Evolutionary conservation across 1,284 basidiomycete genomes (phyloP).

Genomic region (Tylopilus sp.): DNA sequence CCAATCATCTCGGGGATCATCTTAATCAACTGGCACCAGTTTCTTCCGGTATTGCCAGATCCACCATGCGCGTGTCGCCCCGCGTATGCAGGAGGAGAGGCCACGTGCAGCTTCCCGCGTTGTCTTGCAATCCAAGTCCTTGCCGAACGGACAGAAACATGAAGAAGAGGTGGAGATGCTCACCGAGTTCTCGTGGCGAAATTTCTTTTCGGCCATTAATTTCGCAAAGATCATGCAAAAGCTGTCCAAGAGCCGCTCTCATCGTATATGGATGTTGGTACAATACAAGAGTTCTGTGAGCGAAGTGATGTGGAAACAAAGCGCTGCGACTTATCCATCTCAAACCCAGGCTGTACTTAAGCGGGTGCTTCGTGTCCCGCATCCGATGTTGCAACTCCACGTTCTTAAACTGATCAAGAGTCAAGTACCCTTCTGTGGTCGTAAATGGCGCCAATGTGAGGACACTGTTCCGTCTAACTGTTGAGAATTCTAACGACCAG

Average conservation of each 20-base stretch:
- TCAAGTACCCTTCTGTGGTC: constrained; percentile 96
- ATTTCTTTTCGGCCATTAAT: constrained; percentile 98
- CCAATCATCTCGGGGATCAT: constrained; percentile 1
- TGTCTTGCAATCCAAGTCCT: constrained; percentile 50
- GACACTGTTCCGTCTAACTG: background rate
- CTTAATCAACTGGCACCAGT: constrained; percentile 43
- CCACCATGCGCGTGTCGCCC: constrained; percentile 66
- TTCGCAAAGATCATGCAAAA: constrained; percentile 99
- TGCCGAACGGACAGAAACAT: constrained; percentile 69
- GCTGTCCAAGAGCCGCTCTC: constrained; percentile 90
- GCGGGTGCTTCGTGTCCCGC: constrained; percentile 89
- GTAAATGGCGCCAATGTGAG: constrained; percentile 97
- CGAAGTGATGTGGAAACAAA: constrained; percentile 11
- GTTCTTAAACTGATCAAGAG: constrained; percentile 98
- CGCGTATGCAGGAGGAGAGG: constrained; percentile 58
- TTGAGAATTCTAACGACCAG: constrained; percentile 16
- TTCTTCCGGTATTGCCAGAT: constrained; percentile 94
- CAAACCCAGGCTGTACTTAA: constrained; percentile 83
- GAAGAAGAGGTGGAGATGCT: constrained; percentile 90
- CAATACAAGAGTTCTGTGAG: constrained; percentile 97
- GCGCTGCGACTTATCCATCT: constrained; percentile 10
- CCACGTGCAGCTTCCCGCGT: constrained; percentile 56
- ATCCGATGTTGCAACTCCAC: constrained; percentile 92
- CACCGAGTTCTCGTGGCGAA: constrained; percentile 95
- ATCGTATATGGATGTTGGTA: constrained; percentile 93